Conservation (phyloP, 768 basidiomycete genomes). For the Holtermannia corniformis region DNA sequence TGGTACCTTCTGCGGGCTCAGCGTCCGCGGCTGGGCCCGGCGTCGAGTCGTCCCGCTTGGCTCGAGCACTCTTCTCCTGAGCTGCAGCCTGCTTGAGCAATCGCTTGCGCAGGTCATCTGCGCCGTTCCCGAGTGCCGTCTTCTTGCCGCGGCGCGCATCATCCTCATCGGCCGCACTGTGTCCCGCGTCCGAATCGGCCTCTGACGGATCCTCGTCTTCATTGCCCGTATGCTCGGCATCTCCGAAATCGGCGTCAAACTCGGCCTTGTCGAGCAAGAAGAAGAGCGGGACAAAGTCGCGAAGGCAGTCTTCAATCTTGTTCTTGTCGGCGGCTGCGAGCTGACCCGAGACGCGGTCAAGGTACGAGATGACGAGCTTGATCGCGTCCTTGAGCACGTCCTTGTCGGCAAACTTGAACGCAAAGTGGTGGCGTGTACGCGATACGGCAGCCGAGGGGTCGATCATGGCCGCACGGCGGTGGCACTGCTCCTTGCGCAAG, state of each 20-base stretch:
- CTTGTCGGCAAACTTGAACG: slow-evolving; percentile 68
- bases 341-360: slow-evolving; percentile 68
- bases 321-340: slow-evolving; percentile 66
- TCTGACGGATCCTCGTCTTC: slow-evolving; percentile 63
- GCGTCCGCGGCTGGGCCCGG: slow-evolving; percentile 17
- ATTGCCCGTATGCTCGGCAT: slow-evolving; percentile 27
- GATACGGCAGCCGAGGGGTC: slow-evolving; percentile 40
- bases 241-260: slow-evolving; percentile 44
- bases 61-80: slow-evolving; percentile 46
- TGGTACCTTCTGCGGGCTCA: slow-evolving; percentile 12
- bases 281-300: slow-evolving; percentile 70
- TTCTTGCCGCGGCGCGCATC: slow-evolving; percentile 26
- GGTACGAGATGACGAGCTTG: slow-evolving; percentile 80
- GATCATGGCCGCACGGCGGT: slow-evolving; percentile 34
- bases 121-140: slow-evolving; percentile 28
- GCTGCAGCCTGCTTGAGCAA: slow-evolving; percentile 60
- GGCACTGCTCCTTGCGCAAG: slow-evolving; percentile 38
- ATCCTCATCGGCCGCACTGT: slow-evolving; percentile 38
- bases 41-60: slow-evolving; percentile 23
- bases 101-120: slow-evolving; percentile 67
- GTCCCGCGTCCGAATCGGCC: slow-evolving; percentile 52
- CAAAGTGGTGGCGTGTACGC: slow-evolving; percentile 60
- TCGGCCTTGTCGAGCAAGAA: slow-evolving; percentile 50
- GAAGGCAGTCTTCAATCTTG: slow-evolving; percentile 72
- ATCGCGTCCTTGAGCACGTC: slow-evolving; percentile 76